A percentile compares a stretch with the other conserved stretches of the same genome.
Conservation (phyloP, 225 moss, liverwort and hornwort species). For the Asterella californica region DNA sequence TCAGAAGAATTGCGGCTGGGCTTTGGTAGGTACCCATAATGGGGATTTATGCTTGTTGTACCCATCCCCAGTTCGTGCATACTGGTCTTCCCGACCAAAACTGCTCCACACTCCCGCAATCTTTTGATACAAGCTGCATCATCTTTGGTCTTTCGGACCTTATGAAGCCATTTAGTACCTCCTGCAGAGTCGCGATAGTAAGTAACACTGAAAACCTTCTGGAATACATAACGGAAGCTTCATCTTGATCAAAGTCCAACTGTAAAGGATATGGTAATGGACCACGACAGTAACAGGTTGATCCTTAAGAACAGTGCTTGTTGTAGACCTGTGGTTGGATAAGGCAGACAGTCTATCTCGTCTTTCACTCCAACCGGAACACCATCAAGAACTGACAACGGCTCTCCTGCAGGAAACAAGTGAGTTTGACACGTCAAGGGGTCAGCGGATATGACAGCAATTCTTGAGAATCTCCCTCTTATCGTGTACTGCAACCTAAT, state of each 20-base stretch:
- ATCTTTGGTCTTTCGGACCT: conserved; percentile 55
- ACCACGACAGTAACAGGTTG: neutral
- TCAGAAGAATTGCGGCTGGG: neutral
- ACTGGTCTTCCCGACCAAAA: conserved; percentile 90
- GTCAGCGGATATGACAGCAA: neutral
- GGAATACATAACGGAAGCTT: neutral
- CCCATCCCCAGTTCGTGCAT: conserved; percentile 99
- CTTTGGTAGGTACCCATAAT: conserved; percentile 57
- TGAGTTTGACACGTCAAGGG: neutral
- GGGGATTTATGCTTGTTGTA: conserved; percentile 86
- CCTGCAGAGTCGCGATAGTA: conserved; percentile 38
- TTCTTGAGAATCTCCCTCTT: neutral
- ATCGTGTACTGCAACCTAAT: neutral
- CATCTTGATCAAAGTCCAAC: neutral
- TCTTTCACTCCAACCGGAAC: conserved; percentile 92
- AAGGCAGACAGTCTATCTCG: conserved; percentile 92
- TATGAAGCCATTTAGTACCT: conserved; percentile 81
- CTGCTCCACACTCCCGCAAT: conserved; percentile 80
- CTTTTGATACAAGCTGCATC: conserved; percentile 81
- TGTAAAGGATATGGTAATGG: neutral
- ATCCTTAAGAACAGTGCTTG: neutral
- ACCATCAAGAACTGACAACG: conserved; percentile 77
- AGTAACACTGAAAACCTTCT: neutral
- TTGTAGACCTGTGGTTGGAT: conserved; percentile 65
- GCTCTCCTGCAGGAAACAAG: conserved; percentile 47